These are phyloP conservation scores for Amanita pseudoporphyria DNA, from an alignment of 768 basidiomycete genomes.

Conservation along the genomic window DNA sequence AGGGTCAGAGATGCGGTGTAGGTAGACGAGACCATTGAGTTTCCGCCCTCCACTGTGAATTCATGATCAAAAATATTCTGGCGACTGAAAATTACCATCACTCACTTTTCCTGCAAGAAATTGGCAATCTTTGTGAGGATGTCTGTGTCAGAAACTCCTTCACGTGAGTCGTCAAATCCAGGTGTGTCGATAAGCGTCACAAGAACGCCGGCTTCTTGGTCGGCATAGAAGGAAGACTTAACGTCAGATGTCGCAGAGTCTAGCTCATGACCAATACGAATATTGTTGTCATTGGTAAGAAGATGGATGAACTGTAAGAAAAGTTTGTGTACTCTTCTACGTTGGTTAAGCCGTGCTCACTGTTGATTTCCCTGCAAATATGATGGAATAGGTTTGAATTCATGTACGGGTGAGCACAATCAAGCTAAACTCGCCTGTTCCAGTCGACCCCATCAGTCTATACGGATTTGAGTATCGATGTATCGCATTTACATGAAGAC, in stretches of 20 bases:
- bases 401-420: neutral
- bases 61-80: neutral
- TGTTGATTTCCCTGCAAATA: neutral
- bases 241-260: slow-evolving; percentile 27
- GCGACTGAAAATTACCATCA: neutral
- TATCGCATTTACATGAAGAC: neutral
- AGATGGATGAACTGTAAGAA: slow-evolving; percentile 30
- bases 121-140: slow-evolving; percentile 24
- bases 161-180: too few species aligned
- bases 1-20: slow-evolving; percentile 31
- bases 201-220: neutral
- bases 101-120: slow-evolving; percentile 14
- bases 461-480: neutral
- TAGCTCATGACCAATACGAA: slow-evolving; percentile 28
- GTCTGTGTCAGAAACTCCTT: slow-evolving; percentile 23
- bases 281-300: slow-evolving; percentile 22
- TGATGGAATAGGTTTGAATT: neutral
- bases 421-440: neutral
- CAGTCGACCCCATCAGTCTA: neutral
- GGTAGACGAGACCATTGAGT: too few species aligned
- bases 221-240: slow-evolving; percentile 1
- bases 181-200: slow-evolving; percentile 29
- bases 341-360: neutral
- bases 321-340: neutral
- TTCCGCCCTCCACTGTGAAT: slow-evolving; percentile 8